Evolutionary conservation across 2,329 filamentous ascomycete species (phyloP).

Genomic region (Aureobasidium leucospermi): DNA sequence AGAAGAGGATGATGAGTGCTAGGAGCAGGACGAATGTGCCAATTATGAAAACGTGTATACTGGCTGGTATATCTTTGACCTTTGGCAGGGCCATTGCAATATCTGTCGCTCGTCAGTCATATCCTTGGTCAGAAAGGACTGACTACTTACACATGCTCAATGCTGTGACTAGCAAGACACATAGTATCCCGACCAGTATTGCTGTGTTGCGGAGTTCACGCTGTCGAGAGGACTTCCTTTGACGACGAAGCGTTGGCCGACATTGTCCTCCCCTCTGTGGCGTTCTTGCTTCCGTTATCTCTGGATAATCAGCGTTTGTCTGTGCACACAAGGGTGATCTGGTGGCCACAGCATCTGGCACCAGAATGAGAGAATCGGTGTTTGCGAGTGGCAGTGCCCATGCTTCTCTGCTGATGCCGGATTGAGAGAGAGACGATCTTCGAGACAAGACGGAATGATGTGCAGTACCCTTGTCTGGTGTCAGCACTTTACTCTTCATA

Average conservation of each 20-base stretch:
- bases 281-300: background rate
- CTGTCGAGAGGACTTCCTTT: background rate
- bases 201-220: background rate
- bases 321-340: background rate
- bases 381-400: conserved; percentile 1
- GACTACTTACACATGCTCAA: background rate
- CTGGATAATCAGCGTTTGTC: background rate
- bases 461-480: background rate
- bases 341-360: background rate
- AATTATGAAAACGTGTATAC: background rate
- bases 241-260: background rate
- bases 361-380: background rate
- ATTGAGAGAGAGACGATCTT: background rate
- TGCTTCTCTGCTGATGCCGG: background rate
- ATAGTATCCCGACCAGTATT: background rate
- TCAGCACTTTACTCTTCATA: background rate
- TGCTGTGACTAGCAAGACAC: background rate
- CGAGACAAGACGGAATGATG: conserved; percentile 1
- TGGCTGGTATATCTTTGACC: background rate
- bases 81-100: background rate
- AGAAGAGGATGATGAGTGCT: background rate
- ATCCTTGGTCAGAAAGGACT: background rate
- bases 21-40: background rate
- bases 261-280: background rate
- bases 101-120: background rate